A percentile compares a stretch with the other conserved stretches of the same genome.
phyloP scores from a whole-genome alignment of 345 rosid genomes.

The Rhizophora mangle region DNA sequence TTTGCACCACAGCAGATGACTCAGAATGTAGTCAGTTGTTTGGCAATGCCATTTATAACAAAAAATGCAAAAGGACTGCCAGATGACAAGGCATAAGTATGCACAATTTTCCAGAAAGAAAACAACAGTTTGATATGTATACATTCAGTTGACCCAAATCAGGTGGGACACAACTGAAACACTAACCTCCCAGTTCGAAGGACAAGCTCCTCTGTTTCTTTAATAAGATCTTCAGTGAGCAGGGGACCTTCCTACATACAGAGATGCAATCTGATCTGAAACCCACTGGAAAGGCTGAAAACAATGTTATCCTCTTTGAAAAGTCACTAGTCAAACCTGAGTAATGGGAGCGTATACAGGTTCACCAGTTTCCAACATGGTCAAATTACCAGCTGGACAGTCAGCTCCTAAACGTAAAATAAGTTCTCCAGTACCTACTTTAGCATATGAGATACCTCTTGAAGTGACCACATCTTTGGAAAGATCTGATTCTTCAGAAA shows the following conservation, averaged over 20 bases:
- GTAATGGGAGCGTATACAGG: conserved; percentile 76
- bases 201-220: conserved; percentile 91
- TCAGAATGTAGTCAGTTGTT: too few species aligned
- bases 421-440: conserved; percentile 59
- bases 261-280: conserved; percentile 19
- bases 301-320: conserved; percentile 13
- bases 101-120: background rate
- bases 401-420: conserved; percentile 72
- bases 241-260: conserved; percentile 80
- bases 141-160: background rate
- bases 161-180: conserved; percentile 7
- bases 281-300: conserved; percentile 7
- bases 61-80: background rate
- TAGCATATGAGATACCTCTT: conserved; percentile 51
- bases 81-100: too few species aligned
- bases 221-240: conserved; percentile 92
- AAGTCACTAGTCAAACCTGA: conserved; percentile 55
- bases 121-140: background rate
- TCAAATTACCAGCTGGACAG: conserved; percentile 49
- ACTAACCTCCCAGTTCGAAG: conserved; percentile 94
- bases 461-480: conserved; percentile 25
- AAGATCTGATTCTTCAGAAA: conserved; percentile 43
- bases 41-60: background rate
- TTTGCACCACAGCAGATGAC: too few species aligned
- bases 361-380: conserved; percentile 91